Evolutionary conservation across 1,139 yeast genomes (phyloP), one percentile per base, ranked within the genome.

Genomic region (Sugiyamaella paludigena): DNA sequence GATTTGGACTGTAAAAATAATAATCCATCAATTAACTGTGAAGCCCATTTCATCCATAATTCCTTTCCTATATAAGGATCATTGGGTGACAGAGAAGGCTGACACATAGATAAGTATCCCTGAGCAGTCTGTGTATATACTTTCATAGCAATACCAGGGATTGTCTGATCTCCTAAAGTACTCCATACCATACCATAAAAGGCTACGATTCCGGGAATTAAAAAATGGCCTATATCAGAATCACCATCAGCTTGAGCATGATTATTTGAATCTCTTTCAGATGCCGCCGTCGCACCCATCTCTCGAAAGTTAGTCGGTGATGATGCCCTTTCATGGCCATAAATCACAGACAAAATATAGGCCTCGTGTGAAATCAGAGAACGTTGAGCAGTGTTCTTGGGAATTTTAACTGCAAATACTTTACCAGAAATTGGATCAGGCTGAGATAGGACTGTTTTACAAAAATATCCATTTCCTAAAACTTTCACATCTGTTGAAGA

Each of bases 21-120:
- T 37, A 87, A 65, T 0, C 87, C 91, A 4, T 68, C 60, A 11
- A 81, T 59, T 10, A 81, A 68, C 49, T 80, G 80, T 24, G 38
- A 59, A 0, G 79, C 66, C 63, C 83, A 73, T 2, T 54, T 47
- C 9, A 26, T 19, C 61, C 61, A 58, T 24, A 41, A 37, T 7
- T 43, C 36, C 1, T 36, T 35, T 16, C 59, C 58, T 1, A 58
- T 49, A 37, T 37, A 52, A 15, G 53, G 56, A 27, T 45, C 41
- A 2, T 34, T 24, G 12, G 35, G 10, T 11, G 37, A 33, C 16
- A 42, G 40, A 11, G 15, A 33, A 6, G 45, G 45, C 15, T 41
- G 39, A 28, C 34, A 41, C 11, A 27, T 26, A 28, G 39, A 33
- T 5, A 57, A 32, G 41, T 47, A 52, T 16, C 19, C 30, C 16